Conservation (phyloP, 179 eudicot species). For the Monotropa hypopitys region DNA sequence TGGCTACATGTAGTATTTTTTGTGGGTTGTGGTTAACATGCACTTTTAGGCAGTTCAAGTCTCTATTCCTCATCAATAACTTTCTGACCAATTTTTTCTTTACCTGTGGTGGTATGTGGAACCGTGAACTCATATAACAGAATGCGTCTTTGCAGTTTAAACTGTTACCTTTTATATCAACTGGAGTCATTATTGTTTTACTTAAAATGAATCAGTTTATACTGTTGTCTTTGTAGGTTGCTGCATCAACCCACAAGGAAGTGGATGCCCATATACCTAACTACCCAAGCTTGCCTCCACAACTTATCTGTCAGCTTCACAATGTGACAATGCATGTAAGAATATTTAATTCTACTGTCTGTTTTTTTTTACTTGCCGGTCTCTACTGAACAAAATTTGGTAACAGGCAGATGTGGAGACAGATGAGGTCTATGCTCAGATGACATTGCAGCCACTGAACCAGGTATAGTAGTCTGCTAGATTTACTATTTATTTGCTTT, state of each 20-base stretch:
- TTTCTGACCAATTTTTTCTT: neutral
- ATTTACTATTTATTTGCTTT: neutral
- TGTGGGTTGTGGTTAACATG: neutral
- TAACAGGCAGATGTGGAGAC: slow-evolving; percentile 53
- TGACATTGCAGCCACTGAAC: slow-evolving; percentile 50
- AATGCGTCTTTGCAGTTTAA: neutral
- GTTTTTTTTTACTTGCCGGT: neutral
- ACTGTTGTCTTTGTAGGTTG: slow-evolving; percentile 37
- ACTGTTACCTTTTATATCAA: neutral
- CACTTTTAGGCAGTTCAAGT: neutral
- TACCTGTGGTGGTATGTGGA: neutral
- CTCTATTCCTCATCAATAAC: neutral
- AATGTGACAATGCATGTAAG: slow-evolving; percentile 92
- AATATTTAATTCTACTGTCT: slow-evolving; percentile 2
- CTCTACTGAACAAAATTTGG: neutral
- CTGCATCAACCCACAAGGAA: slow-evolving; percentile 85
- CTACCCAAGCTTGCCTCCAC: slow-evolving; percentile 77
- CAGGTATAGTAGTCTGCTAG: slow-evolving; percentile 18
- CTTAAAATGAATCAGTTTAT: neutral
- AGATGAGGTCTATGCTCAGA: slow-evolving; percentile 56
- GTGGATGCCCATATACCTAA: slow-evolving; percentile 77
- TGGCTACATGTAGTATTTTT: neutral
- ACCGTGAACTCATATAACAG: neutral
- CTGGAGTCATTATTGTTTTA: neutral
- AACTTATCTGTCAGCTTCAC: slow-evolving; percentile 91